Conservation (phyloP, 345 rosid genomes). For the Moringa oleifera region DNA sequence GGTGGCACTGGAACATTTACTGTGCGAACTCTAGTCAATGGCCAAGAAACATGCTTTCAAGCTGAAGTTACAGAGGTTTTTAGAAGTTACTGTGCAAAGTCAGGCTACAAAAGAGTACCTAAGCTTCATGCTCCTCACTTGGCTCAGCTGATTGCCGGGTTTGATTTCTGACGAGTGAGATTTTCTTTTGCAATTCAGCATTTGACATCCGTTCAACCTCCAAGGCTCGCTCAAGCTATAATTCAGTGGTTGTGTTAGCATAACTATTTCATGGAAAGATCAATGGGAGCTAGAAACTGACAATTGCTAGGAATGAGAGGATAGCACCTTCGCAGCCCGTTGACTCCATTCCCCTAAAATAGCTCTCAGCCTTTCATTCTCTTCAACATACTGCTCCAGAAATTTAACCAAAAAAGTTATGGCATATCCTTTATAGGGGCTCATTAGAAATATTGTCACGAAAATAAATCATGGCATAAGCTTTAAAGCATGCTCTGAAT, state of each 20-base stretch:
- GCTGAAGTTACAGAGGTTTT: background rate
- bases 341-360: slow-evolving; percentile 91
- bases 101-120: background rate
- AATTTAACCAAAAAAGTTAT: background rate
- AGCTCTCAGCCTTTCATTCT: slow-evolving; percentile 88
- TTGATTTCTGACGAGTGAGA: slow-evolving; percentile 30
- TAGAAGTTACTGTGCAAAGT: too few species aligned
- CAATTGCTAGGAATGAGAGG: slow-evolving; percentile 1
- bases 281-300: background rate
- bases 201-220: slow-evolving; percentile 78
- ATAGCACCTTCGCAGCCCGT: slow-evolving; percentile 79
- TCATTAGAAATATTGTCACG: too few species aligned
- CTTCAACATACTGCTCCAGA: slow-evolving; percentile 69
- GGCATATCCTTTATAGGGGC: too few species aligned
- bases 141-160: slow-evolving; percentile 19
- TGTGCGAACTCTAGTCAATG: background rate
- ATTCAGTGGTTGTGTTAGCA: background rate
- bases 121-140: slow-evolving; percentile 23
- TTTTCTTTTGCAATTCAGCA: slow-evolving; percentile 70
- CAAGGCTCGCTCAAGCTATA: slow-evolving; percentile 81
- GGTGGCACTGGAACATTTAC: too few species aligned
- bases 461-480: background rate
- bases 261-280: background rate
- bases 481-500: background rate
- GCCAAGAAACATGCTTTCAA: background rate